These are phyloP conservation scores for Magnolia officinalis DNA, from an alignment of 164 flowering plant genomes.

Conservation along the genomic window DNA sequence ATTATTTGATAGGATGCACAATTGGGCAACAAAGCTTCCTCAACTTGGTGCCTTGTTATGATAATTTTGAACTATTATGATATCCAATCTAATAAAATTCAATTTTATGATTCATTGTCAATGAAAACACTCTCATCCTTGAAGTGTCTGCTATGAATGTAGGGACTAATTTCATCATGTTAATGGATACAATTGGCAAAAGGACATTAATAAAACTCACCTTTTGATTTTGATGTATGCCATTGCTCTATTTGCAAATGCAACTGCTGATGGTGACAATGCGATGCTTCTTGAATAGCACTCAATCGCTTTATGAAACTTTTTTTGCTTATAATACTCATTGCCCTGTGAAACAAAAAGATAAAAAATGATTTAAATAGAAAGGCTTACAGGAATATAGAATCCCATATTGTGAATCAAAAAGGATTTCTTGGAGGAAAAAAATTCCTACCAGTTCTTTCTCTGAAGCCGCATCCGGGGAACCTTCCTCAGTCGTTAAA, in stretches of 20 bases:
- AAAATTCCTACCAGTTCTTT: slow-evolving; percentile 67
- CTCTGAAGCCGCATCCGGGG: slow-evolving; percentile 81
- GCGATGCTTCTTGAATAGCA: slow-evolving; percentile 98
- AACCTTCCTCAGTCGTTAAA: slow-evolving; percentile 39
- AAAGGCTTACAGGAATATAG: not conserved
- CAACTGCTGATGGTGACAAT: slow-evolving; percentile 84
- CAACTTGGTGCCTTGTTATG: too few species aligned
- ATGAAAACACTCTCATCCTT: not conserved
- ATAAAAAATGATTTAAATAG: slow-evolving; percentile 1
- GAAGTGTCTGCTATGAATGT: not conserved
- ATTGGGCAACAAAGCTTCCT: not conserved
- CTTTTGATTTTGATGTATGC: slow-evolving; percentile 79
- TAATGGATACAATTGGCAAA: not conserved
- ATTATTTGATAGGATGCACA: too few species aligned
- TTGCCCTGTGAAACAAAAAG: slow-evolving; percentile 57
- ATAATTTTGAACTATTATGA: too few species aligned
- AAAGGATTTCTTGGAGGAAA: not conserved
- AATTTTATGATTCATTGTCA: not conserved
- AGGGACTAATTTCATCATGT: not conserved
- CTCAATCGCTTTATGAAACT: slow-evolving; percentile 81
- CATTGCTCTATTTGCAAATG: slow-evolving; percentile 96
- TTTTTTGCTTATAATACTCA: slow-evolving; percentile 89
- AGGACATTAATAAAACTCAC: slow-evolving; percentile 27
- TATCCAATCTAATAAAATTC: not conserved
- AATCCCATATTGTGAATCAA: not conserved